phyloP scores from a whole-genome alignment of 139 green algal genomes.

The Nannochloris sp. region DNA sequence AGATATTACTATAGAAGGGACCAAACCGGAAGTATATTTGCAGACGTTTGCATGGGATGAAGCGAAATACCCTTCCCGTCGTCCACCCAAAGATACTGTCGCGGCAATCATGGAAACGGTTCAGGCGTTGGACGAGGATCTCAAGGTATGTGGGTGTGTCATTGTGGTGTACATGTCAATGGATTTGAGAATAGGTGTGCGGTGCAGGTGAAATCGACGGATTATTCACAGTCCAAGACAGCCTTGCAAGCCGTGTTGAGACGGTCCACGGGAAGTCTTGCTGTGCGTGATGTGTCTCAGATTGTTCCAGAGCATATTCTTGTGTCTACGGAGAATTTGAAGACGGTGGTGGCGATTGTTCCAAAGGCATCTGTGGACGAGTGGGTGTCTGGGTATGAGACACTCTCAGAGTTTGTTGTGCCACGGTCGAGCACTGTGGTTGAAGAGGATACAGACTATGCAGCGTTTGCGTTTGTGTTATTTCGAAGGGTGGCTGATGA shows the following conservation, averaged over 20 bases:
- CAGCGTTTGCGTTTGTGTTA: slow-evolving; percentile 73
- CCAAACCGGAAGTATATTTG: slow-evolving; percentile 59
- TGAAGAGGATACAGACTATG: slow-evolving; percentile 84
- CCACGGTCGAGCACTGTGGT: slow-evolving; percentile 60
- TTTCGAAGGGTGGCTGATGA: slow-evolving; percentile 83
- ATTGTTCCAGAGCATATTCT: slow-evolving; percentile 53
- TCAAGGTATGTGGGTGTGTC: slow-evolving; percentile 63
- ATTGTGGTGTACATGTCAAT: background rate
- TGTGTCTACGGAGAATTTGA: slow-evolving; percentile 85
- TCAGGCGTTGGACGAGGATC: slow-evolving; percentile 85
- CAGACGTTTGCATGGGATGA: slow-evolving; percentile 90
- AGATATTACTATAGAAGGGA: slow-evolving; percentile 57
- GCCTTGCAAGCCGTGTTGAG: slow-evolving; percentile 57
- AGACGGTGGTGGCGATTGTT: slow-evolving; percentile 85
- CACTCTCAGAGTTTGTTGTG: slow-evolving; percentile 79
- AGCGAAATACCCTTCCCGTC: slow-evolving; percentile 84
- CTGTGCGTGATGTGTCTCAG: slow-evolving; percentile 67
- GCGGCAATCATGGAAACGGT: slow-evolving; percentile 79
- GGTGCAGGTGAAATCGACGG: slow-evolving; percentile 40
- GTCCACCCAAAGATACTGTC: slow-evolving; percentile 82
- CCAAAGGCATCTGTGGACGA: slow-evolving; percentile 69
- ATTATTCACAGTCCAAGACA: slow-evolving; percentile 78
- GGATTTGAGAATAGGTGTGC: background rate
- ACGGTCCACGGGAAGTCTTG: slow-evolving; percentile 78
- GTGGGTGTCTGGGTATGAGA: slow-evolving; percentile 81